phyloP scores from a whole-genome alignment of 1,284 basidiomycete genomes.

The Malassezia caprae region DNA sequence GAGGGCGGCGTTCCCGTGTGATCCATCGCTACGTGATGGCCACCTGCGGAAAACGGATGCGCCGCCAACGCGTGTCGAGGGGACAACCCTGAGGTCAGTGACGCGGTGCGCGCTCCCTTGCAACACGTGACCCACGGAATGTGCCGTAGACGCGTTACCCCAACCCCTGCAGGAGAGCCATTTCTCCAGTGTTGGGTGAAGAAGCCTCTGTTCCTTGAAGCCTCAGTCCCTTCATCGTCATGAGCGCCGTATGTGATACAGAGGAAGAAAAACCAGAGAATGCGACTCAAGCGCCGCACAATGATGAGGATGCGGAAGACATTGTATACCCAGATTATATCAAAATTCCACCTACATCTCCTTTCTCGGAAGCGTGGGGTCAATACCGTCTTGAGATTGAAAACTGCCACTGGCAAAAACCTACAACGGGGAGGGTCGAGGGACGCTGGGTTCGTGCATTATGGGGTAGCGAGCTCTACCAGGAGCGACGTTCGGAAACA shows the following conservation, averaged over 20 bases:
- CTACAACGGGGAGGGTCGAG: neutral
- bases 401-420: slow-evolving; percentile 3
- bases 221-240: neutral
- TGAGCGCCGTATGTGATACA: neutral
- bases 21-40: neutral
- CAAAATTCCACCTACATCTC: neutral
- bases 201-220: no score
- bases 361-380: slow-evolving; percentile 12
- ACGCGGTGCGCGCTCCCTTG: neutral
- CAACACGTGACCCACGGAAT: neutral
- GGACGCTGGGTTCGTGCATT: slow-evolving; percentile 6
- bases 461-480: slow-evolving; percentile 15
- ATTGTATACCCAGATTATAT: neutral
- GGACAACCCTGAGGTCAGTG: neutral
- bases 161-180: neutral
- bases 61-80: neutral
- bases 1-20: neutral
- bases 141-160: neutral
- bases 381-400: slow-evolving; percentile 5
- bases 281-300: no score
- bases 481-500: slow-evolving; percentile 8
- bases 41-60: neutral
- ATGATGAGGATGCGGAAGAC: neutral
- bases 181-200: neutral
- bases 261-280: neutral